Evolutionary conservation across 352 stramenopile species (phyloP).

Genomic region (Globisporangium carolinianum): DNA sequence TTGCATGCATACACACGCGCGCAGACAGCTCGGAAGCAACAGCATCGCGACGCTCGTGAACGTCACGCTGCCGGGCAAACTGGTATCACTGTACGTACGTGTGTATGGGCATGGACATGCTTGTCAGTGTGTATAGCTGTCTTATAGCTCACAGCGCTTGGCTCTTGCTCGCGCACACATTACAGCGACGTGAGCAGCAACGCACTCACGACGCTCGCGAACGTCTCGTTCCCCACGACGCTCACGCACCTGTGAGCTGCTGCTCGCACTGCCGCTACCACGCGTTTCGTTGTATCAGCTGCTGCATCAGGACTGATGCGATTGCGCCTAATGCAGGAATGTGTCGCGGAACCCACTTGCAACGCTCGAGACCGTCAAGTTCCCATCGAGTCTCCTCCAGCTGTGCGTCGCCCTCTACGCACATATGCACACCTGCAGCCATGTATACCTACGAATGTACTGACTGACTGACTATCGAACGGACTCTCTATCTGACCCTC

Average conservation of each 20-base stretch:
- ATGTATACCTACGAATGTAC: conserved; percentile 20
- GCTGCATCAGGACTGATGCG: too few relatives aligned
- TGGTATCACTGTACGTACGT: conserved; percentile 27
- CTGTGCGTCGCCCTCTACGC: conserved; percentile 16
- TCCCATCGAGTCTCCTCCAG: conserved; percentile 21
- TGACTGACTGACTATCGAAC: not conserved
- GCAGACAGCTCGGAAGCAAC: conserved; percentile 30
- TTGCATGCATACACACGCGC: not conserved
- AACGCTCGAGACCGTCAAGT: conserved; percentile 15
- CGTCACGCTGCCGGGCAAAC: conserved; percentile 16
- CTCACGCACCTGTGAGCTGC: conserved; percentile 4
- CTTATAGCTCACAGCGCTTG: too few relatives aligned
- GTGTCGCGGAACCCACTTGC: conserved; percentile 28
- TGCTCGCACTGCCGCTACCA: not conserved
- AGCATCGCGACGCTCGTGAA: conserved; percentile 19
- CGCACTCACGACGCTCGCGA: conserved; percentile 3
- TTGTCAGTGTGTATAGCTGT: too few relatives aligned
- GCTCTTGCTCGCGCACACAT: not conserved
- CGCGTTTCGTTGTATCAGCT: too few relatives aligned
- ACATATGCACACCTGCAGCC: conserved; percentile 2
- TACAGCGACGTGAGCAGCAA: conserved; percentile 6
- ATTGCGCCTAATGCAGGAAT: conserved; percentile 14
- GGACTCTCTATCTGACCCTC: not conserved
- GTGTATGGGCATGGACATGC: too few relatives aligned
- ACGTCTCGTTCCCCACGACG: conserved; percentile 1